Percentiles rank a stretch among this genome's conserved stretches.
These are phyloP conservation scores for Termitomyces sp. DNA, from an alignment of 768 basidiomycete genomes.

Conservation along the genomic window DNA sequence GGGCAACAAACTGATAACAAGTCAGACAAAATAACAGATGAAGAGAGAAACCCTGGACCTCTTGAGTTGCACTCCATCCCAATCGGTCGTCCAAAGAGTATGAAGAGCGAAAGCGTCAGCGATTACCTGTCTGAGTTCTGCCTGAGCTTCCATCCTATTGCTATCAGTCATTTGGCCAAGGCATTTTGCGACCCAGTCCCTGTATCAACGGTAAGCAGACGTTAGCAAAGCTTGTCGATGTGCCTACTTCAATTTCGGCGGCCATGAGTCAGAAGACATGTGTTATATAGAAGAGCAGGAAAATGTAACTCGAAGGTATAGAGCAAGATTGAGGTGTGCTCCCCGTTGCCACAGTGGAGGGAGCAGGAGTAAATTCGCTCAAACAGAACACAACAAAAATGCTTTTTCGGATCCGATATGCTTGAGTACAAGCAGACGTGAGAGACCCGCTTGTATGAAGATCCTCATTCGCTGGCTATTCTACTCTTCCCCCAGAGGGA, in stretches of 20 bases:
- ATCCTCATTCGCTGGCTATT: background rate
- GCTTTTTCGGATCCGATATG: background rate
- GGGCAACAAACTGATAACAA: conserved; percentile 37
- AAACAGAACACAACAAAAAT: background rate
- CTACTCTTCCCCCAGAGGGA: background rate
- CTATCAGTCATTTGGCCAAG: conserved; percentile 86
- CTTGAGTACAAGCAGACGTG: too few relatives aligned
- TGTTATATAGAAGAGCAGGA: background rate
- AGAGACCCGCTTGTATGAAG: too few relatives aligned
- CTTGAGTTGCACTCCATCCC: conserved; percentile 82
- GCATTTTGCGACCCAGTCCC: conserved; percentile 94
- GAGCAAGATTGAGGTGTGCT: background rate
- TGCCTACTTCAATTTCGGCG: conserved; percentile 69
- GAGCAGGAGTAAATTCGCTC: background rate
- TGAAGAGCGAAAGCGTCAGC: conserved; percentile 84
- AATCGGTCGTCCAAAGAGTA: conserved; percentile 91
- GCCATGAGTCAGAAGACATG: conserved; percentile 81
- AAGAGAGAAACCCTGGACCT: conserved; percentile 47
- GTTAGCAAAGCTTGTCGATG: background rate
- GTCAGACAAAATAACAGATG: conserved; percentile 8
- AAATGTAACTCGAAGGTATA: background rate
- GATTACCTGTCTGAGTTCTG: conserved; percentile 96
- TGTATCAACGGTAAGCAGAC: conserved; percentile 28
- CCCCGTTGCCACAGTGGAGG: background rate
- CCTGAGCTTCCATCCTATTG: conserved; percentile 84